Evolutionary conservation across 345 rosid genomes (phyloP).

Genomic region (Eucalyptus cloeziana): DNA sequence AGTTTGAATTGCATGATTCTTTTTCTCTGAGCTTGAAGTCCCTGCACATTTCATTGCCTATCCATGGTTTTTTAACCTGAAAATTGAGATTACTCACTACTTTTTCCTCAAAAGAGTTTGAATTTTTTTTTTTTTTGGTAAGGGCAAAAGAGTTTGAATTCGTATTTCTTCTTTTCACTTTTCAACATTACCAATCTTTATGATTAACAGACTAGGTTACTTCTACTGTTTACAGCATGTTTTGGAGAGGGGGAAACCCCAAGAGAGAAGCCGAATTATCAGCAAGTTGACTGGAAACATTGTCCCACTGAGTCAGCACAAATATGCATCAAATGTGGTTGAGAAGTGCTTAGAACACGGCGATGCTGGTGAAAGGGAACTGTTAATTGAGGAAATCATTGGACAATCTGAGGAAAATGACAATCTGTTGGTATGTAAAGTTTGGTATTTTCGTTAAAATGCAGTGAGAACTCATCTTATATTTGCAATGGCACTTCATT

Average conservation of each 20-base stretch:
- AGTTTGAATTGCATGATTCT: not conserved
- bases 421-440: constrained; percentile 59
- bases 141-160: not conserved
- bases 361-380: constrained; percentile 54
- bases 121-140: too few species aligned
- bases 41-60: not conserved
- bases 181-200: not conserved
- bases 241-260: constrained; percentile 73
- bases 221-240: constrained; percentile 57
- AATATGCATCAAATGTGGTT: constrained; percentile 89
- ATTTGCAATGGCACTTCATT: not conserved
- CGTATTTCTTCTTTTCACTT: not conserved
- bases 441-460: not conserved
- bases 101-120: not conserved
- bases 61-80: not conserved
- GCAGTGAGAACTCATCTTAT: not conserved
- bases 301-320: constrained; percentile 95
- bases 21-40: not conserved
- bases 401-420: constrained; percentile 69
- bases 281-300: constrained; percentile 72
- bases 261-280: constrained; percentile 66
- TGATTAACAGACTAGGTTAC: not conserved
- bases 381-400: constrained; percentile 74
- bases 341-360: constrained; percentile 95
- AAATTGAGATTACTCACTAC: not conserved